Conservation (phyloP, 2,329 filamentous ascomycete genomes). For the Arthrobotrys megalospora region DNA sequence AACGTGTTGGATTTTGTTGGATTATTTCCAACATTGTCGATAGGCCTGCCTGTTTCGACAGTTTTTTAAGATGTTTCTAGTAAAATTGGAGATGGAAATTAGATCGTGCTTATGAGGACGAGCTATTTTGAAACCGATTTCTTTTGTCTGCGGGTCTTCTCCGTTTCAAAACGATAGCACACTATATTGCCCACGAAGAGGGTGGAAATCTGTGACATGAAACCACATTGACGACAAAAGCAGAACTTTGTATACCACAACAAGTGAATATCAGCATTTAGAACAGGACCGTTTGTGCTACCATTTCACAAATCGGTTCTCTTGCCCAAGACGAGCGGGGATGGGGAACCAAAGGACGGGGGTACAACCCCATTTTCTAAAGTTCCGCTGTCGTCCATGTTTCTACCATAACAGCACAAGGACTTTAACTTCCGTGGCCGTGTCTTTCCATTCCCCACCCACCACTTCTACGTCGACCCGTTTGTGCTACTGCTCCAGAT, state of each 20-base stretch:
- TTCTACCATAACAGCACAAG: neutral
- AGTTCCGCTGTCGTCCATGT: neutral
- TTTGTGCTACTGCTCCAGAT: slow-evolving; percentile 40
- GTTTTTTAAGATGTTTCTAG: neutral
- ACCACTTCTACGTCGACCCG: slow-evolving; percentile 13
- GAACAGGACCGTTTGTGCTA: slow-evolving; percentile 24
- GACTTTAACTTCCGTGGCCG: neutral
- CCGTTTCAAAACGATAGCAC: slow-evolving; percentile 5
- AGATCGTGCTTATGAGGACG: neutral
- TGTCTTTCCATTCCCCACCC: slow-evolving; percentile 1
- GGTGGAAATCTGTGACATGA: slow-evolving; percentile 21
- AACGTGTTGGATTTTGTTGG: slow-evolving; percentile 53
- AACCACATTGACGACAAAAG: slow-evolving; percentile 15
- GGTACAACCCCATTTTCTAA: neutral
- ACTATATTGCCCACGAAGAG: neutral
- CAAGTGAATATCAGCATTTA: slow-evolving; percentile 19
- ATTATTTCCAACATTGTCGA: slow-evolving; percentile 34
- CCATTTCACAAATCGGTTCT: slow-evolving; percentile 43
- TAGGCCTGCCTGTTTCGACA: slow-evolving; percentile 11
- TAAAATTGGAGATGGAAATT: slow-evolving; percentile 3
- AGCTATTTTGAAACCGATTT: slow-evolving; percentile 1
- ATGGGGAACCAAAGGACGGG: neutral
- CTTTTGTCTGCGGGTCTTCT: neutral
- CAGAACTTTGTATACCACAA: slow-evolving; percentile 48
- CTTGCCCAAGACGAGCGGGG: slow-evolving; percentile 19